Evolutionary conservation across 352 stramenopile species (phyloP), one percentile per base, ranked within the genome.

Genomic region (Globisporangium spinosum): DNA sequence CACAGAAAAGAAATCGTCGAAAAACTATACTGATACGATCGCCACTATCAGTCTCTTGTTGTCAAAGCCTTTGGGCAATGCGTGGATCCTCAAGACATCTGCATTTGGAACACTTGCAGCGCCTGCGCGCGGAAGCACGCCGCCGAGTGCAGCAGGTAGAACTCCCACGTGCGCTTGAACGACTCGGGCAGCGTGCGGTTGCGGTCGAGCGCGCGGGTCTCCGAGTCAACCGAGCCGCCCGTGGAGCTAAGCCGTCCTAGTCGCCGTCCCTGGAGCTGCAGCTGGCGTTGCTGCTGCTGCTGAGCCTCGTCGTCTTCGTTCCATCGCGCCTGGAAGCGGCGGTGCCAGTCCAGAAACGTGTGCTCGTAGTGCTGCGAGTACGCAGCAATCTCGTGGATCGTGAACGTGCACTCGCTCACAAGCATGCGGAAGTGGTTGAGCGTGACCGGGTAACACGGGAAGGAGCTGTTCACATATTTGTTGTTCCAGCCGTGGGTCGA

Each of bases 111-210:
- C 15, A 78, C 77, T 68, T 93, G 83, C 32, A 93, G 78, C 40
- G 83, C 80, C 22, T 83, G 77, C 1, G 83, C 82, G 7, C 82
- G 83, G 62, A 92, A 97, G 70, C 86, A 94, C 27, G 87, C 89
- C 29, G 89, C 89, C 8, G 84, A 96, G 61, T 97, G 90, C 43
- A 93, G 75, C 63, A 97, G 64, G 64, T 97, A 96, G 68, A 96
- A 96, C 69, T 96, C 87, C 86, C 87, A 97, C 34, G 85, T 94
- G 45, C 90, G 84, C 58, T 88, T 82, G 58, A 95, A 97, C 4
- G 83, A 92, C 57, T 91, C 76, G 3, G 87, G 87, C 17, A 93
- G 69, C 23, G 76, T 87, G 22, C 70, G 70, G 27, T 67, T 53
- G 6, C 65, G 59, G 27, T 67, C 60, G 6, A 63, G 40, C 10